Base-by-base conservation (phyloP, 148 eudicot species). In the Fagopyrum esculentum region DNA sequence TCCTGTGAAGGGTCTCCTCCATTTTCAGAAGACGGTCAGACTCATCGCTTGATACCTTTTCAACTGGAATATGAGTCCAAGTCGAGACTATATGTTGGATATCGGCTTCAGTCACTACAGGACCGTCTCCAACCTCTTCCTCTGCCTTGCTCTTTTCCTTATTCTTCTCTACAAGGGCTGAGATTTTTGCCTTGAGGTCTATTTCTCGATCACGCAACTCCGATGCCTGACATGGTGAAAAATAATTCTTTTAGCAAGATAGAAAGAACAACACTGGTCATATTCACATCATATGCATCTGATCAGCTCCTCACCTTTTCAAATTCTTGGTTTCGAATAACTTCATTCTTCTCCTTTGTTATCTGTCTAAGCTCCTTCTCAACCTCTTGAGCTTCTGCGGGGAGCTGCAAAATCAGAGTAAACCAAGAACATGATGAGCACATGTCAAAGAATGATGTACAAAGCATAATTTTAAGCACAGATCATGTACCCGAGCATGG, bases 301-400 rank as follows among this genome's bases (percentile, higher is more conserved):
- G 22, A 54, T 54, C 40, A 11, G 8, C 71, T 66, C n/a, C n/a
- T 13, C 79, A 87, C 90, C 90, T 85, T 89, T 76, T 87, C 90
- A 63, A 89, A 89, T 77, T 89, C 93, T 78, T 89, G 90, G 77
- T 85, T 69, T 9, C 89, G 86, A 43, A 87, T 87, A 77, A 90
- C 86, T 78, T 87, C 90, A 69, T 89, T 87, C 78, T 89, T 89
- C 84, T 89, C 90, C 59, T 85, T 87, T 44, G 86, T 85, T 52
- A 89, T 81, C 82, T 89, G 87, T 77, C 85, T 87, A 69, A 85
- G 86, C 83, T 89, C 93, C 72, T 84, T 85, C 82, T 85, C 90
- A 59, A 89, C 87, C 79, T 84, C 90, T 83, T 85, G 84, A 68
- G 90, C 93, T 82, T 87, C 93, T 81, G 87, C 90, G 3, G 90